phyloP scores from a whole-genome alignment of 2,329 filamentous ascomycete genomes.

The Graphilbum ipis-grandicollis region DNA sequence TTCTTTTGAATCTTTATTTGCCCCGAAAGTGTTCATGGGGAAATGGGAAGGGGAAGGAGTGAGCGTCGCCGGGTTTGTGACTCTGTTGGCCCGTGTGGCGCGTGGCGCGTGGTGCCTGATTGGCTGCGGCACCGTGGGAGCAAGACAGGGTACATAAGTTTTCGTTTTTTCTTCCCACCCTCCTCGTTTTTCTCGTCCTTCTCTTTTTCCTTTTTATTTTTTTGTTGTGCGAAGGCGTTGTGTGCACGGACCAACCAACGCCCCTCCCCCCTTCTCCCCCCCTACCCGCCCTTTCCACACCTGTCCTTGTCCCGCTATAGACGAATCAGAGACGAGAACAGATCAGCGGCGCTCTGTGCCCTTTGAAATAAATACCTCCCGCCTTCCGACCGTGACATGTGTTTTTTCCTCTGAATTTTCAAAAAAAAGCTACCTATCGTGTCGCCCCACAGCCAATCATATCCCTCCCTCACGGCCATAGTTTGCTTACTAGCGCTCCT shows the following conservation, averaged over 20 bases:
- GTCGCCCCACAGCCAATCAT: conserved; percentile 8
- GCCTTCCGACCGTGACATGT: conserved; percentile 16
- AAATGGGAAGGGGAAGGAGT: too few species aligned
- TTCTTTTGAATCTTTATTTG: too few species aligned
- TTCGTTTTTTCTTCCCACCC: conserved; percentile 3
- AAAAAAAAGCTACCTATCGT: conserved; percentile 9
- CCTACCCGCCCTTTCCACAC: conserved; percentile 1
- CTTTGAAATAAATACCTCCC: conserved; percentile 20
- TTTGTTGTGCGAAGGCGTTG: conserved; percentile 1
- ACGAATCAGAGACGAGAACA: conserved; percentile 14
- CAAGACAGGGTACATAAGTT: conserved; percentile 8
- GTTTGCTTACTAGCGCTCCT: conserved; percentile 3
- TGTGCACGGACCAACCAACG: conserved; percentile 5
- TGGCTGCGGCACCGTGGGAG: conserved; percentile 4
- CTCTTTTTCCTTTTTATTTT: conserved; percentile 2
- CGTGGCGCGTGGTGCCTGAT: conserved; percentile 4
- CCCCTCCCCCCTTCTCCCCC: conserved; percentile 1
- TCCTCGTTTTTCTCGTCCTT: conserved; percentile 2
- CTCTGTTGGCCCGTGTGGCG: conserved; percentile 1
- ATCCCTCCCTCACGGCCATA: background rate
- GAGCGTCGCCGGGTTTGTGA: background rate
- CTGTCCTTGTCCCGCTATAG: conserved; percentile 10
- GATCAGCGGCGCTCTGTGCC: conserved; percentile 10
- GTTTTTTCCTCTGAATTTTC: conserved; percentile 15
- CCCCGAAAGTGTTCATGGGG: too few species aligned